Base-by-base conservation (phyloP, 1,139 yeast species). In the Yamadazyma kanchanaburiensis region DNA sequence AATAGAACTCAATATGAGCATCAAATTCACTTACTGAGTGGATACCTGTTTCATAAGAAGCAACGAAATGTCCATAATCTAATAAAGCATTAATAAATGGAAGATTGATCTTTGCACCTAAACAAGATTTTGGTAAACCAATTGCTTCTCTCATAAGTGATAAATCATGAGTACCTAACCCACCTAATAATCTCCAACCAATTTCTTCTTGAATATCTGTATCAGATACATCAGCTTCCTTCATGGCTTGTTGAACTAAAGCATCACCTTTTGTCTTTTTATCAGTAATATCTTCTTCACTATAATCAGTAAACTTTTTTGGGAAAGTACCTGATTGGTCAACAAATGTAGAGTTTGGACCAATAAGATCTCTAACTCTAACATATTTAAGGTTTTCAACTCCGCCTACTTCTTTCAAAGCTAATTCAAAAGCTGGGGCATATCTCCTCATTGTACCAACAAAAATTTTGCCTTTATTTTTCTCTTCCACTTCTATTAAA, bases 81-180 rank as follows among this genome's bases (percentile, higher is more conserved):
- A 25, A 20, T 12, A 25, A 18, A 11, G 24, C 28, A 20, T 25
- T 17, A n/a, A 18, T n/a, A 15, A 7, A 25, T 12, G 17, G 17
- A 8, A 10, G n/a, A 6, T 18, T 6, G 23, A 13, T n/a, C 15
- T 25, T 25, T 8, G 28, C 28, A 7, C 28, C 28, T 5, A 25
- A 17, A 17, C 18, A 25, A 5, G 10, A 9, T 15, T 25, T 25
- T 12, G 28, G 28, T 14, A 25, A 12, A 5, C 28, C 28, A 12
- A 25, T 19, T 7, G 23, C 28, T 13, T 25, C 23, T 11, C 28
- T 17, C 28, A 25, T 25, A 11, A 25, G 17, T 5, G 28, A 17
- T 20, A 25, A 25, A 20, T 25, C 28, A 25, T 25, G 28, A 10
- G 28, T 17, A 5, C 28, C 28, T 12, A 25, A 25, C n/a, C 28